These are phyloP conservation scores for Rhodotorula toruloides DNA, from an alignment of 768 basidiomycete genomes.

Conservation along the genomic window DNA sequence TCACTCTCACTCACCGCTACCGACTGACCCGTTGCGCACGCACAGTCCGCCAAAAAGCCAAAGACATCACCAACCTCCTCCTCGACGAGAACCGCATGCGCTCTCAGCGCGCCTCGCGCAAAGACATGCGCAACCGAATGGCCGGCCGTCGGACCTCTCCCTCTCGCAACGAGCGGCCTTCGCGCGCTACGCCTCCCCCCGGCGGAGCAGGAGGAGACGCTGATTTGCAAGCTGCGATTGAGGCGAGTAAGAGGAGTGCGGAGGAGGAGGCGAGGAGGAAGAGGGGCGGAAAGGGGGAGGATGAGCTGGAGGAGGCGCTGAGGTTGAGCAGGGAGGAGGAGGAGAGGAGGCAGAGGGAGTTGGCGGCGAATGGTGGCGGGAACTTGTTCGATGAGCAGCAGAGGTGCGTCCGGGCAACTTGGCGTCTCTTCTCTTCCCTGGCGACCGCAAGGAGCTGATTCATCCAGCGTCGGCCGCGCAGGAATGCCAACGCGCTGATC, in stretches of 20 bases:
- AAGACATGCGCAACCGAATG: slow-evolving; percentile 94
- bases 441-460: slow-evolving; percentile 22
- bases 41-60: slow-evolving; percentile 82
- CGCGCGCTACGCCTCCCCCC: slow-evolving; percentile 23
- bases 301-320: slow-evolving; percentile 77
- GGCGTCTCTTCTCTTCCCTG: slow-evolving; percentile 24
- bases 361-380: slow-evolving; percentile 67
- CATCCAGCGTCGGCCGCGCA: no score
- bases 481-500: slow-evolving; percentile 31
- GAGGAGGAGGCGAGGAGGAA: slow-evolving; percentile 59
- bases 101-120: slow-evolving; percentile 74
- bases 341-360: slow-evolving; percentile 61
- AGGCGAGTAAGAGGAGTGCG: slow-evolving; percentile 75
- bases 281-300: slow-evolving; percentile 61
- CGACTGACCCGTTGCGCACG: not conserved
- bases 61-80: slow-evolving; percentile 92
- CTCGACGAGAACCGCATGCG: slow-evolving; percentile 77
- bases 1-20: not conserved
- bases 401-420: slow-evolving; percentile 56
- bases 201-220: slow-evolving; percentile 59
- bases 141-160: slow-evolving; percentile 49
- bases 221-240: slow-evolving; percentile 77
- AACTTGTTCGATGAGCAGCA: slow-evolving; percentile 84
- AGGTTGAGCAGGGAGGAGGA: slow-evolving; percentile 88
- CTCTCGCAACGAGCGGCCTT: slow-evolving; percentile 41